A percentile compares a stretch with the other conserved stretches of the same genome.
These are phyloP conservation scores for Eucalyptus viminalis DNA, from an alignment of 345 rosid genomes.

Conservation along the genomic window DNA sequence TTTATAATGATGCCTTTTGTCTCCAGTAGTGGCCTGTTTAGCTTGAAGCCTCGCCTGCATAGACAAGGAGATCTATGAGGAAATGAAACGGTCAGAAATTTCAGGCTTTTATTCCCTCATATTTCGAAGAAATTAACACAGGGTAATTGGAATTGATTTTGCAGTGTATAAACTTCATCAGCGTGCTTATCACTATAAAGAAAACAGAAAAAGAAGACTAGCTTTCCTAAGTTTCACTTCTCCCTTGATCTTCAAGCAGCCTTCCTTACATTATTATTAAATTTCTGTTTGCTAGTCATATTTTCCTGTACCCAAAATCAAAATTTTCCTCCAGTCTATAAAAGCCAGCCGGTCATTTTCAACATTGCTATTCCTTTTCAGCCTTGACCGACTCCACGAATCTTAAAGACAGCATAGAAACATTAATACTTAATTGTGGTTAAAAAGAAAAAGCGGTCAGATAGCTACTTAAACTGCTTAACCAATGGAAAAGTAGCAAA, in stretches of 20 bases:
- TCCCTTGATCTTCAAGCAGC: not conserved
- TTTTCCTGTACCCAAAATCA: not conserved
- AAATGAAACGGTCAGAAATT: not conserved
- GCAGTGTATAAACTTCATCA: not conserved
- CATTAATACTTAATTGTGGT: not conserved
- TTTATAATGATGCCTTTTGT: slow-evolving; percentile 71
- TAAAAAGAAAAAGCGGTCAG: not conserved
- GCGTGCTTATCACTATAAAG: not conserved
- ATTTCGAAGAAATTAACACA: not conserved
- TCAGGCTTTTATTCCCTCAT: not conserved
- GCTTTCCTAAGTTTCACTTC: not conserved
- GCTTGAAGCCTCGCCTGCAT: slow-evolving; percentile 88
- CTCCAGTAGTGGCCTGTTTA: slow-evolving; percentile 58
- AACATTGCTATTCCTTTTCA: not conserved
- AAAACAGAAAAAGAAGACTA: not conserved
- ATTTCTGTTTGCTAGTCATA: not conserved
- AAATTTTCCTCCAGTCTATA: not conserved
- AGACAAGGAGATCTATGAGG: not conserved
- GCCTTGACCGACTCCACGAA: not conserved
- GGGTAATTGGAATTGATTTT: not conserved
- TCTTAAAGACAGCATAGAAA: not conserved
- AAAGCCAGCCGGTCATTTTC: not conserved
- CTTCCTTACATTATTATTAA: not conserved
- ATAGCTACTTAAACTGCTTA: not conserved
- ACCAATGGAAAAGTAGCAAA: not conserved